A percentile compares a stretch with the other conserved stretches of the same genome.
Conservation (phyloP, 495 filamentous ascomycete genomes). For the Penicillium daleae region DNA sequence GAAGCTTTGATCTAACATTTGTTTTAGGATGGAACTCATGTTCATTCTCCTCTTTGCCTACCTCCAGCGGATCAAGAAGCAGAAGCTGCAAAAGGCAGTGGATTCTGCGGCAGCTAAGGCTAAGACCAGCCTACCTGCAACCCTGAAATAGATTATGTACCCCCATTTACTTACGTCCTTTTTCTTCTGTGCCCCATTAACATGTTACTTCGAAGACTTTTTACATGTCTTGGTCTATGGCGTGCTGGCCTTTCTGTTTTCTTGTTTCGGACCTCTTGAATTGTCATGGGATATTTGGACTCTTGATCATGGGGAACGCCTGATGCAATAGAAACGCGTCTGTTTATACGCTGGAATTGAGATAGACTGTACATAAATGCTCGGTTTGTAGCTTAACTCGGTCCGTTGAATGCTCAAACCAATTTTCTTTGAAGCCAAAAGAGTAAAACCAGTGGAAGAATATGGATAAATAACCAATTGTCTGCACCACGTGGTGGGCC, state of each 20-base stretch:
- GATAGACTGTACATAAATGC: slow-evolving; percentile 16
- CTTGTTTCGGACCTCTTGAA: slow-evolving; percentile 17
- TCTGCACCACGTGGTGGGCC: background rate
- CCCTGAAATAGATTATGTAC: slow-evolving; percentile 46
- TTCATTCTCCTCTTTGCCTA: slow-evolving; percentile 89
- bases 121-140: slow-evolving; percentile 49
- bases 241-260: slow-evolving; percentile 30
- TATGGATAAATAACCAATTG: too few species aligned
- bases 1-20: slow-evolving; percentile 30
- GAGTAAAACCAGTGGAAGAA: background rate
- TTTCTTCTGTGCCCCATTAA: slow-evolving; percentile 14
- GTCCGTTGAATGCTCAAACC: background rate
- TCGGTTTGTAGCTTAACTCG: background rate
- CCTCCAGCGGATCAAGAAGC: slow-evolving; percentile 67
- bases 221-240: slow-evolving; percentile 19
- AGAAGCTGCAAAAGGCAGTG: slow-evolving; percentile 71
- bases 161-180: background rate
- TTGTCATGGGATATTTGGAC: slow-evolving; percentile 23
- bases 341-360: slow-evolving; percentile 7
- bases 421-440: background rate
- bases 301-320: slow-evolving; percentile 1
- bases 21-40: slow-evolving; percentile 77
- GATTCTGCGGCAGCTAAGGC: slow-evolving; percentile 45
- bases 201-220: slow-evolving; percentile 14
- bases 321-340: slow-evolving; percentile 7